Evolutionary conservation across 164 flowering plant species (phyloP), one percentile per base, ranked within the genome.

Genomic region (Macadamia integrifolia): DNA sequence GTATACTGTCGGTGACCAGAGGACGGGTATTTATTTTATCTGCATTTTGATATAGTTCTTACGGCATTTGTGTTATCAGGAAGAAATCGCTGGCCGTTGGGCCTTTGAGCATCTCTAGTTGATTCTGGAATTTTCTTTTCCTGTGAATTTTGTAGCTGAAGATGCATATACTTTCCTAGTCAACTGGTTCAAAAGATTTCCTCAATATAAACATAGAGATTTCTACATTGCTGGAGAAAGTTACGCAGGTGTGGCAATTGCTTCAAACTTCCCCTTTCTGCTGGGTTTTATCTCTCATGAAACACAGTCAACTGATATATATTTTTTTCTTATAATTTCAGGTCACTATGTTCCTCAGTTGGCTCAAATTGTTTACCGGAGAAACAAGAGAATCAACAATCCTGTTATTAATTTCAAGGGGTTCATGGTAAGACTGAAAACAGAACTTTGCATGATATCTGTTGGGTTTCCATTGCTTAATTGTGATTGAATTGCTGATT

Each of bases 261-360:
- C 28, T 67, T 48, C 7, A 29, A 6, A 10, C 7, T 46, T 46
- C 7, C 13, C 15, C 13, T 46, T 46, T 46, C 13, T 8, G 50
- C 50, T 46, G 9, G 44, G 42, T 35, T 14, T 50, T 14, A 9
- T 5, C 9, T 46, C 13, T 46, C 13, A 46, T 46, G 50, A 46
- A 46, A 46, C 9, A 46, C 50, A 46, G 13, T 46, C 50, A 46
- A 46, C 23, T 11, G 50, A 46, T 8, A 46, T 44, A n/a, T 23
- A 23, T 23, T 23, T 23, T 0, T 60, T 2, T 49, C 70, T 3
- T 52, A 31, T 63, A 53, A 72, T 56, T 81, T 74, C 82, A 90
- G 96, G 96, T 48, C 94, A 91, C 52, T 91, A 88, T 77, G 89
- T 88, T 72, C 93, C 92, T 63, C 91, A 91, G 73, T 71, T 88